Base-by-base conservation (phyloP, 257 asterid genomes). In the Solanum piurae region DNA sequence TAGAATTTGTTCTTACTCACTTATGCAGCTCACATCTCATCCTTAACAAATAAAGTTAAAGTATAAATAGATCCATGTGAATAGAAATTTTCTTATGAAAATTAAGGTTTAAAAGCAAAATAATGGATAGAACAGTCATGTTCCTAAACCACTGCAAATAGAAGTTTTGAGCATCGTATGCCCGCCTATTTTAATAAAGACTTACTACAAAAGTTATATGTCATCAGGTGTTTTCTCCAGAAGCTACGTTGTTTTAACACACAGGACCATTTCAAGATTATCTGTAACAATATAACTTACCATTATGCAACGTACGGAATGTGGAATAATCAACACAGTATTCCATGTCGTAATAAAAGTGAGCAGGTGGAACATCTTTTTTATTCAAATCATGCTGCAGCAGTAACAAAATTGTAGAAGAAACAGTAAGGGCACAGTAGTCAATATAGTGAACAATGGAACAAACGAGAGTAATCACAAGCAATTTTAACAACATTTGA, bases 321-420 rank as follows among this genome's bases (percentile, higher is more conserved):
- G 98, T 93, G 46, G 99, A 94, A 90, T 96, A 96, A 31, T 96
- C 97, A 20, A 96, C 91, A 82, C 94, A 92, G 87, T 96, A 96
- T 93, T 96, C 98, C 98, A 94, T 96, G 69, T 95, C 98, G 74
- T 93, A 96, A 88, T 95, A 94, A 90, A 91, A 94, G 83, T 94
- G 93, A 89, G 94, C 93, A 49, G 91, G 92, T 58, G 89, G 89
- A 55, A 89, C 72, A 38, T 88, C 79, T 62, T 86, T 88, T 11
- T 90, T 55, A 68, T 91, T 90, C 71, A 88, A 86, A 88, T 89
- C 90, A 62, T 73, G 87, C 99, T 96, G 93, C 89, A 89, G 85
- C 72, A 83, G 58, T 36, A 40, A 85, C 80, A 86, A 82, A 72
- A 60, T 34, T 74, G 62, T 46, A 83, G 74, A 38, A 80, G 60